Evolutionary conservation across 129 eudicot genomes (phyloP).

Genomic region (Saposhnikovia divaricata): DNA sequence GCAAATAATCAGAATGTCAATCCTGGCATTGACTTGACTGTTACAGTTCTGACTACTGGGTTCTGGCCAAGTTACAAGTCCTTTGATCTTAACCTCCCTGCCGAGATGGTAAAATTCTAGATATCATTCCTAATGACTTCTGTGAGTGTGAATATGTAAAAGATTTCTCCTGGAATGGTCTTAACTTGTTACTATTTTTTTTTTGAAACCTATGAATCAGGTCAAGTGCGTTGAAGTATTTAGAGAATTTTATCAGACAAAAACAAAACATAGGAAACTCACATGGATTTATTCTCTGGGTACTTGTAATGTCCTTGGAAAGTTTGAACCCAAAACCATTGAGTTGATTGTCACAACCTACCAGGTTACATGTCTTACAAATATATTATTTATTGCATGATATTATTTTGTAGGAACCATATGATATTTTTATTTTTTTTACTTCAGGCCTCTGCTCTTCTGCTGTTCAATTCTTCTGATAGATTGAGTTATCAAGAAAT

Average conservation of each 20-base stretch:
- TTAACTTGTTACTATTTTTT: background rate
- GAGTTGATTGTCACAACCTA: slow-evolving; percentile 85
- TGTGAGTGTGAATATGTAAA: background rate
- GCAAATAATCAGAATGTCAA: slow-evolving; percentile 19
- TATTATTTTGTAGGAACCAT: background rate
- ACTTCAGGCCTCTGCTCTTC: slow-evolving; percentile 39
- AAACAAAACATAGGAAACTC: slow-evolving; percentile 86
- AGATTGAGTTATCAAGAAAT: slow-evolving; percentile 49
- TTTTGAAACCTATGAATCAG: slow-evolving; percentile 28
- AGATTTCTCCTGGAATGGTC: background rate
- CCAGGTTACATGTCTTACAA: slow-evolving; percentile 45
- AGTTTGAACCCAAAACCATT: slow-evolving; percentile 69
- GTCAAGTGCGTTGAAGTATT: slow-evolving; percentile 96
- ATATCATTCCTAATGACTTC: background rate
- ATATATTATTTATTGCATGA: background rate
- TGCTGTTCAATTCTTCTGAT: slow-evolving; percentile 47
- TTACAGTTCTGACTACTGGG: slow-evolving; percentile 47
- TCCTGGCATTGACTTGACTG: slow-evolving; percentile 44
- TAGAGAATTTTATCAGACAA: slow-evolving; percentile 76
- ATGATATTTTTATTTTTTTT: background rate
- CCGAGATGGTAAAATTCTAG: slow-evolving; percentile 29
- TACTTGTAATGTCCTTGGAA: slow-evolving; percentile 79
- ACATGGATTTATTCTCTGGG: slow-evolving; percentile 97
- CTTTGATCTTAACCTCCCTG: slow-evolving; percentile 40
- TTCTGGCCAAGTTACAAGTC: slow-evolving; percentile 54